Base-by-base conservation (phyloP, 805 yeast species). In the Scheffersomyces lignosus region DNA sequence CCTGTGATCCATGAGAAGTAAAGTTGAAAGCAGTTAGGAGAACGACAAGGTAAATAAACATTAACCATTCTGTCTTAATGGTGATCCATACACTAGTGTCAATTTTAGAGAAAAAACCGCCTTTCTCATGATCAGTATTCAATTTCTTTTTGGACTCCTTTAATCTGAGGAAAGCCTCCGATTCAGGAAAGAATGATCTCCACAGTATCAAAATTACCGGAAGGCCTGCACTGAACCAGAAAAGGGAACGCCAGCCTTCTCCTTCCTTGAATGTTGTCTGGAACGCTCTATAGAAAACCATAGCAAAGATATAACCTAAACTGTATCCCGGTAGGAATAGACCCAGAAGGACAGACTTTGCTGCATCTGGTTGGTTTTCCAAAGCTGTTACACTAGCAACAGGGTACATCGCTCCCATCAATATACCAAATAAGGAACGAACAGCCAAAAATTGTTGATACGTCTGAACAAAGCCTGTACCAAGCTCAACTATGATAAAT, bases 1-100 rank as follows among this genome's bases (percentile, higher is more conserved):
- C 90, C 60, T 83, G 89, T 4, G 87, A 77, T 1, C 87, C 87
- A 48, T 83, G 90, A 6, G 86, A 75, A 64, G 75, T 73, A 62
- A 81, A 83, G 60, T 82, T 83, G 69, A 81, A 78, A 14, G 83
- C 85, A 14, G 84, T 72, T 81, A 82, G 75, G 54, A 81, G 30
- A 37, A 63, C 42, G 5, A 63, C 50, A 42, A 59, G 44, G 45
- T 62, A 63, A 34, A 54, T 49, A 42, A 62, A 48, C 41, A 59
- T 47, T 22, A 60, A 51, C 70, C 70, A 63, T 39, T 57, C 56
- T 9, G 41, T 40, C 33, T 47, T 48, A n/a, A 38, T 14, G 6
- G 37, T 28, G 12, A 15, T 17, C 15, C 43, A 36, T 7, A 43
- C 25, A 3, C 35, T 15, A 22, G 18, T 29, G 7, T 7, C n/a